These are phyloP conservation scores for Heliamphora pulchella DNA, from an alignment of 179 eudicot genomes.

Conservation along the genomic window DNA sequence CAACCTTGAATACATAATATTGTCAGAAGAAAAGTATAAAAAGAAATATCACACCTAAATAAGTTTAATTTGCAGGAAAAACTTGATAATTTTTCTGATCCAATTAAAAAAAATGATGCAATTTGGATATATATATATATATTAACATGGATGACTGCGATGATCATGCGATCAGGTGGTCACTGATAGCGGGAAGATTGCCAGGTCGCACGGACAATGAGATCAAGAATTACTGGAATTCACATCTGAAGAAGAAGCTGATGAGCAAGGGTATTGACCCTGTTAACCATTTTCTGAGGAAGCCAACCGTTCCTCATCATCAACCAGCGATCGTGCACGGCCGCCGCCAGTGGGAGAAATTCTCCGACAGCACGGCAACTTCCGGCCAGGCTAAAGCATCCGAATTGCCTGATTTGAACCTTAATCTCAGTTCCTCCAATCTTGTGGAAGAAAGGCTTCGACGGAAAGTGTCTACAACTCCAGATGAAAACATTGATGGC, in stretches of 20 bases:
- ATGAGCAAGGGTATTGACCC: constrained; percentile 14
- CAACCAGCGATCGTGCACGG: neutral
- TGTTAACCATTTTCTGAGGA: neutral
- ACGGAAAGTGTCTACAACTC: neutral
- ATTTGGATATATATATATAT: too few species aligned
- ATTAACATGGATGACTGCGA: too few species aligned
- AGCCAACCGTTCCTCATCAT: neutral
- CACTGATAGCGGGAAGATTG: constrained; percentile 15
- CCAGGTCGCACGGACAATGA: constrained; percentile 18
- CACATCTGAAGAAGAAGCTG: constrained; percentile 15
- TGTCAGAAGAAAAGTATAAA: too few species aligned
- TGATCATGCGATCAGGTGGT: too few species aligned
- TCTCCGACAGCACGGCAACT: too few species aligned
- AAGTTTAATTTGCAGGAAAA: too few species aligned
- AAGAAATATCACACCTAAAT: too few species aligned
- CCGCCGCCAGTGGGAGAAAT: too few species aligned
- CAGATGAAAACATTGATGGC: too few species aligned
- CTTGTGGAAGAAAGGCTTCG: neutral
- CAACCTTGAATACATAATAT: too few species aligned
- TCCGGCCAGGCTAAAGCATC: neutral
- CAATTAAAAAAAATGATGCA: too few species aligned
- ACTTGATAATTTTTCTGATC: too few species aligned
- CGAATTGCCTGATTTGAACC: constrained; percentile 14
- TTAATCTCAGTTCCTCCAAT: constrained; percentile 1
- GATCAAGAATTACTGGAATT: constrained; percentile 20